Evolutionary conservation across 257 asterid species (phyloP).

Genomic region (Penstemon davidsonii): DNA sequence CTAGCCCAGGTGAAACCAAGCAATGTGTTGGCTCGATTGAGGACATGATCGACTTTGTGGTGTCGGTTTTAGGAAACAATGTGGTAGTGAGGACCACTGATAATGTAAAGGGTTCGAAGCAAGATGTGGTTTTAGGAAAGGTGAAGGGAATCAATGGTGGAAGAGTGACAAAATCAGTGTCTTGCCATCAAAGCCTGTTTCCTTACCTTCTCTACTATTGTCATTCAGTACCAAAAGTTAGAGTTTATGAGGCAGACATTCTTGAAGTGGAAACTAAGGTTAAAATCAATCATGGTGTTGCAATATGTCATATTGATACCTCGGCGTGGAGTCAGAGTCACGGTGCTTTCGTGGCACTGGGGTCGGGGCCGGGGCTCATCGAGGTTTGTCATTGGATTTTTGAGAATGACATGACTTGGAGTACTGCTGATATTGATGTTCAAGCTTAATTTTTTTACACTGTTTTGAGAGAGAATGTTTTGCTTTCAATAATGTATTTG

Average conservation of each 20-base stretch:
- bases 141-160: constrained; percentile 66
- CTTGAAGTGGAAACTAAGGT: constrained; percentile 51
- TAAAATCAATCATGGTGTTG: constrained; percentile 70
- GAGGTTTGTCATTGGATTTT: constrained; percentile 97
- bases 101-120: constrained; percentile 51
- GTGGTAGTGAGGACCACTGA: constrained; percentile 63
- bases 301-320: constrained; percentile 85
- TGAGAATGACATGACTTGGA: constrained; percentile 93
- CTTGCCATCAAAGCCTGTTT: constrained; percentile 87
- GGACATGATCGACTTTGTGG: constrained; percentile 75
- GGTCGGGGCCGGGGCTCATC: constrained; percentile 68
- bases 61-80: constrained; percentile 45
- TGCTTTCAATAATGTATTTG: constrained; percentile 15
- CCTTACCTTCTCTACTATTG: constrained; percentile 83
- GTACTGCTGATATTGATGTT: constrained; percentile 38
- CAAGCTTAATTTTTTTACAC: neutral
- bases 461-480: constrained; percentile 7
- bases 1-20: constrained; percentile 70
- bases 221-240: constrained; percentile 82
- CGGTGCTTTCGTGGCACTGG: constrained; percentile 76
- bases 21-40: constrained; percentile 66
- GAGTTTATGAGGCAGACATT: constrained; percentile 71
- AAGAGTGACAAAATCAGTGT: constrained; percentile 62
- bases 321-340: constrained; percentile 78
- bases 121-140: constrained; percentile 52